phyloP scores from a whole-genome alignment of 2,329 filamentous ascomycete genomes.

The Cadophora malorum region DNA sequence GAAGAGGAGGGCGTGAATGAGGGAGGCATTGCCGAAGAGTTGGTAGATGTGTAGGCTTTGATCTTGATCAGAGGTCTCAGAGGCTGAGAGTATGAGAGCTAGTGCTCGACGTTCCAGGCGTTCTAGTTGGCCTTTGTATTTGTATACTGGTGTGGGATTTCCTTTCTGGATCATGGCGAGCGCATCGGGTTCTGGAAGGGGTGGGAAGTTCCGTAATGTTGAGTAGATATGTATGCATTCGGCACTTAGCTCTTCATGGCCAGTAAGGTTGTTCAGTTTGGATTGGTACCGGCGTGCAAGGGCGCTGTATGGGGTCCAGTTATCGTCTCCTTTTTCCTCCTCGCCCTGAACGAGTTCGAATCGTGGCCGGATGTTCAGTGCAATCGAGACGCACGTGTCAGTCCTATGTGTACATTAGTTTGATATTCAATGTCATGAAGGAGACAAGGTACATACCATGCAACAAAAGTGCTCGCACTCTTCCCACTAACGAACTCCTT shows the following conservation, averaged over 20 bases:
- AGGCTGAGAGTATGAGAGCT: constrained; percentile 4
- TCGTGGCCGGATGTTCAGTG: constrained; percentile 6
- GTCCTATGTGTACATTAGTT: background rate
- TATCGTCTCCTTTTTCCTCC: background rate
- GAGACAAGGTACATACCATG: background rate
- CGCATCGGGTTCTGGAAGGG: constrained; percentile 7
- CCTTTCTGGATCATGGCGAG: background rate
- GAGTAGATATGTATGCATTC: constrained; percentile 7
- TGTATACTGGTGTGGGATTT: background rate
- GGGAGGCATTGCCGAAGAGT: constrained; percentile 23
- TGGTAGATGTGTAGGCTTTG: constrained; percentile 12
- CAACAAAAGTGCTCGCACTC: constrained; percentile 5
- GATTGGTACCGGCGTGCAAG: constrained; percentile 9
- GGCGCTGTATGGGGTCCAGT: background rate
- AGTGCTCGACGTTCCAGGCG: constrained; percentile 7
- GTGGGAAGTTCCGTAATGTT: background rate
- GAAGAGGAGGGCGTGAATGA: constrained; percentile 26
- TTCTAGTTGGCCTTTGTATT: constrained; percentile 19
- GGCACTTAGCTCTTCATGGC: background rate
- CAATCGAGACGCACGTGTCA: constrained; percentile 17
- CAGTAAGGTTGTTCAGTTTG: constrained; percentile 15
- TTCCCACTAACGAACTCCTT: constrained; percentile 7
- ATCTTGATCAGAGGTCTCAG: background rate
- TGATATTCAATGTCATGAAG: background rate
- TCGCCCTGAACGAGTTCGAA: background rate